Base-by-base conservation (phyloP, 2,329 filamentous ascomycete species). In the Exophiala sideris region DNA sequence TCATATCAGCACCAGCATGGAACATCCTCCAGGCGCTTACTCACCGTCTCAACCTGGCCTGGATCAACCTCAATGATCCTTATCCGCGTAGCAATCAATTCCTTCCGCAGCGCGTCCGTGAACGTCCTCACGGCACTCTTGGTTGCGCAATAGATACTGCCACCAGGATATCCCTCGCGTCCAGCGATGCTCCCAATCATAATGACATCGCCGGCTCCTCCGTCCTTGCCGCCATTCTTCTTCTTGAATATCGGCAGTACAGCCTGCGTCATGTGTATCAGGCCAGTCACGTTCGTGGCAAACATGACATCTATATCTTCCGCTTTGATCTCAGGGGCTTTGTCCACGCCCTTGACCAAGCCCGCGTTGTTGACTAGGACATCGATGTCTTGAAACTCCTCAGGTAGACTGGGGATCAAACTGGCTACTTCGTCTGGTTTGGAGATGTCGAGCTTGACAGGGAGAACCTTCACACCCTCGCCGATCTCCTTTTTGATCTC, bases 251-350 rank as follows among this genome's bases (percentile, higher is more conserved):
- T 85, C 48, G 88, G 84, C 14, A 97, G 74, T 56, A 96, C 79
- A 42, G 89, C 89, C 77, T 99, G 94, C 0, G 94, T 97, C 87
- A 97, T 89, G 77, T 92, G 89, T 76, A 99, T 94, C 33, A 99
- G 79, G 24, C 94, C 94, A 1, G 88, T 94, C 48, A 97, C 91
- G 70, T 99, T 99, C 54, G 94, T 97, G 44, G 82, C 75, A 68
- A 96, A 89, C 91, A 97, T 96, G 70, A 85, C 67, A 65, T 87
- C 79, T 65, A 96, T 87, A 73, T 99, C 92, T 54, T 86, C 85
- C 65, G 88, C 80, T 12, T 79, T 80, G 68, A 99, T 96, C 38
- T 89, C 82, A 14, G 91, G 91, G 1, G 91, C 90, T 68, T 87
- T 84, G 46, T 89, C 92, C 10, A 96, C 83, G 60, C 91, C 91